Base-by-base conservation (phyloP, 768 basidiomycete genomes). In the Lepiota brunneoincarnata region DNA sequence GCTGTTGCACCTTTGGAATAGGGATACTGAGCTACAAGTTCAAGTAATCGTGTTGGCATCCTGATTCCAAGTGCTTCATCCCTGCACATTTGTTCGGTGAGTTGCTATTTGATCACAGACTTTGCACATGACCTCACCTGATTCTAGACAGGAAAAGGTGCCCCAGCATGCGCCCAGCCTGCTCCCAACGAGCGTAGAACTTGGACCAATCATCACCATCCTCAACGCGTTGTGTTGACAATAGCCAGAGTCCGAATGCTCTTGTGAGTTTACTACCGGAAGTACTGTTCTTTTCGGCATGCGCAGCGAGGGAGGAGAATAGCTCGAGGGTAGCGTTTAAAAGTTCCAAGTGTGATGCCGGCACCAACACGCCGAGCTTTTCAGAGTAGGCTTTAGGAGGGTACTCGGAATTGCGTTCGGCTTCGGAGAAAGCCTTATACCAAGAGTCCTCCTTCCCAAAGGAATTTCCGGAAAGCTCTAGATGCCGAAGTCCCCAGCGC, bases 191-290 rank as follows among this genome's bases (percentile, higher is more conserved):
- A 3, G 73, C 71, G 63, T 91, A 92, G 63, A 91, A 90, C 7
- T 74, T 64, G 11, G 66, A 53, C 84, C 83, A 89, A 50, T 83
- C 80, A 46, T 87, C 84, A 1, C 69, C 74, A 9, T 71, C 69
- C 39, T 77, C 74, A 2, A 74, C 69, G 23, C 79, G 72, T 36
- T 75, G 72, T 1, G 77, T 64, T 3, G 78, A 69, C 12, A 92
- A 69, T 18, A 91, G 68, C 90, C 90, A 92, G 44, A 89, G 64
- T 11, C 90, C 90, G 42, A 88, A 72, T 54, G 85, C 74, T 66
- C 84, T 89, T 26, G 84, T 81, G 6, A 91, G 74, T 63, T 87
- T 91, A 72, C 87, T 90, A 23, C 87, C 89, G 5, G 87, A 89
- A 1, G 83, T 83, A 46, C 89, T 78, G 61, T 87, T 91, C 4